phyloP scores from a whole-genome alignment of 768 basidiomycete species.

The Daedaleopsis nitida region DNA sequence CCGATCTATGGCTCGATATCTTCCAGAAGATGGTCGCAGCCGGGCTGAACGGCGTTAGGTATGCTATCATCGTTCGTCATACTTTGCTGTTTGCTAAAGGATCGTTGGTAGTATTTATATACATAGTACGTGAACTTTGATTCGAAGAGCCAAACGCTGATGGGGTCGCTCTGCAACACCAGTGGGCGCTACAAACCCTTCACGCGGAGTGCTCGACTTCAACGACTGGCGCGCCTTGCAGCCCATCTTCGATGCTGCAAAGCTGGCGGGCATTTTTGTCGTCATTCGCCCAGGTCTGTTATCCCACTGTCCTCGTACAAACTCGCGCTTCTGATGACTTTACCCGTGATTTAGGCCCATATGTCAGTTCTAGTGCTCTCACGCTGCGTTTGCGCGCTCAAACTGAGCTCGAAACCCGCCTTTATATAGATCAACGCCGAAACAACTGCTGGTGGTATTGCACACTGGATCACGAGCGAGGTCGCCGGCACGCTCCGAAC shows the following conservation, averaged over 20 bases:
- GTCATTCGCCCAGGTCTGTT: slow-evolving; percentile 72
- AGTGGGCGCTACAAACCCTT: slow-evolving; percentile 71
- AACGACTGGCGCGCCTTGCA: slow-evolving; percentile 67
- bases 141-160: too few species aligned
- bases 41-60: slow-evolving; percentile 74
- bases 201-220: slow-evolving; percentile 75
- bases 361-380: slow-evolving; percentile 28
- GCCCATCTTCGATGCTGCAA: slow-evolving; percentile 75
- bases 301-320: not conserved
- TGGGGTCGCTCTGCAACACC: too few species aligned
- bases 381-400: not conserved
- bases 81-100: not conserved
- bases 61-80: not conserved
- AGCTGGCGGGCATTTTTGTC: slow-evolving; percentile 73
- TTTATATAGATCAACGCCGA: slow-evolving; percentile 88
- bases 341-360: slow-evolving; percentile 20
- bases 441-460: slow-evolving; percentile 74
- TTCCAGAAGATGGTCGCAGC: slow-evolving; percentile 81
- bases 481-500: slow-evolving; percentile 69
- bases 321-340: not conserved
- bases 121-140: slow-evolving; percentile 48
- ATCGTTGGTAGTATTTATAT: slow-evolving; percentile 53
- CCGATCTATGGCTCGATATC: slow-evolving; percentile 79
- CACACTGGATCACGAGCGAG: slow-evolving; percentile 69
- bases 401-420: too few species aligned